Conservation (phyloP, 2,329 filamentous ascomycete species). For the Aspergillus floridensis region DNA sequence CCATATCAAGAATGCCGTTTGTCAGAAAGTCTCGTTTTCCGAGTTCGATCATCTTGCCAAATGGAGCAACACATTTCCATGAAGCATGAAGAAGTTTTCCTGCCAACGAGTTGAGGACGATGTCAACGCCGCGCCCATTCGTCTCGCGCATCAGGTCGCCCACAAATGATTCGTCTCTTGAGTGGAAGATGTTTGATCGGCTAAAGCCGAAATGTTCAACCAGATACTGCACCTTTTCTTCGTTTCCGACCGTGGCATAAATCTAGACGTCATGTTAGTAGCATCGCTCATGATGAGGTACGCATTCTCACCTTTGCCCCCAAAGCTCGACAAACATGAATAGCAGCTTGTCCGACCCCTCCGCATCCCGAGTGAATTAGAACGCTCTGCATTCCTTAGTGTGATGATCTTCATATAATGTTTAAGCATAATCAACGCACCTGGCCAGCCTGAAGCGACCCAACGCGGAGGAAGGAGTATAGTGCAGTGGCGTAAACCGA, state of each 20-base stretch:
- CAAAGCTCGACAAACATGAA: constrained; percentile 23
- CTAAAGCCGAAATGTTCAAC: constrained; percentile 20
- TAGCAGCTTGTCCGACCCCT: constrained; percentile 24
- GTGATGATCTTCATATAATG: no score
- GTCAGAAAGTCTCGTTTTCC: constrained; percentile 27
- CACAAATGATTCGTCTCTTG: constrained; percentile 19
- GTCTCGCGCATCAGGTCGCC: constrained; percentile 18
- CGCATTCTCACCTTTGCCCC: constrained; percentile 17
- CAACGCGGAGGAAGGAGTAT: constrained; percentile 24
- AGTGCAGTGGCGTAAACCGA: constrained; percentile 21
- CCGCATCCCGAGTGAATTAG: constrained; percentile 31
- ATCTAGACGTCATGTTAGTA: constrained; percentile 2
- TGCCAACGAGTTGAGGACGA: constrained; percentile 29
- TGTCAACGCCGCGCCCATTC: constrained; percentile 22
- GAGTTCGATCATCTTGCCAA: constrained; percentile 30
- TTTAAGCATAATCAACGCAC: neutral
- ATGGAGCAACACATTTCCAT: constrained; percentile 31
- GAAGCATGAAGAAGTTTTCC: constrained; percentile 28
- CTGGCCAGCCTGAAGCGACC: constrained; percentile 22
- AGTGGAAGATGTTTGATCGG: constrained; percentile 24
- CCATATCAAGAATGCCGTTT: constrained; percentile 23
- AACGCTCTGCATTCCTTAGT: constrained; percentile 14
- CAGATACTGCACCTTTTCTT: constrained; percentile 23
- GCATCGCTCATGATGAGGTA: no score
- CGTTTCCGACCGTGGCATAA: constrained; percentile 25